Conservation (phyloP, 2,329 filamentous ascomycete genomes). For the Eutypa lata region DNA sequence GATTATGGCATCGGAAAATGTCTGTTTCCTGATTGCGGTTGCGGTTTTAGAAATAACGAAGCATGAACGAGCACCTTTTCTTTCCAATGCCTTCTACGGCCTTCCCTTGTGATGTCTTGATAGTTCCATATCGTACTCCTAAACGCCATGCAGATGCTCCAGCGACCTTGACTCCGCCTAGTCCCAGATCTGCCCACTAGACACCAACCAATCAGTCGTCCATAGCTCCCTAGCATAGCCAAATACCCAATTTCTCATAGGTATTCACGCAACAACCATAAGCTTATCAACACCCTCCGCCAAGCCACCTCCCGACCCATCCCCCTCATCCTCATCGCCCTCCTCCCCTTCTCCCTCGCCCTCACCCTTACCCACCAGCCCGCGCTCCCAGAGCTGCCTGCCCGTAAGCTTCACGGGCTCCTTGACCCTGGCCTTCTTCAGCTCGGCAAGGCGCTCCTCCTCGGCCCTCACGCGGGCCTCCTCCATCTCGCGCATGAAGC, state of each 20-base stretch:
- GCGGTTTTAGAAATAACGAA: neutral
- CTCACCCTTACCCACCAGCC: constrained; percentile 63
- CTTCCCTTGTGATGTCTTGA: neutral
- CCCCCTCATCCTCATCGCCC: constrained; percentile 57
- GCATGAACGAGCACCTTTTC: neutral
- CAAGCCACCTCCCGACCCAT: constrained; percentile 45
- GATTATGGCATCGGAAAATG: neutral
- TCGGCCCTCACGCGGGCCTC: constrained; percentile 65
- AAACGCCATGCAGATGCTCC: constrained; percentile 1
- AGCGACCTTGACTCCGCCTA: neutral
- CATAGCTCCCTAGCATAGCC: too few relatives aligned
- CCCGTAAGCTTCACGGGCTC: constrained; percentile 71
- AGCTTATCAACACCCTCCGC: constrained; percentile 66
- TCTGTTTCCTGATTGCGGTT: neutral
- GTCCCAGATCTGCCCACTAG: too few relatives aligned
- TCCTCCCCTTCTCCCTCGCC: constrained; percentile 66
- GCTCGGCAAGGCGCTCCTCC: constrained; percentile 77
- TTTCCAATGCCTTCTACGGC: neutral
- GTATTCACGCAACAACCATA: constrained; percentile 58
- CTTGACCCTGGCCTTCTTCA: constrained; percentile 74
- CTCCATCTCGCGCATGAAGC: constrained; percentile 76
- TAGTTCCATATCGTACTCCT: neutral
- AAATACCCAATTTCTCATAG: neutral
- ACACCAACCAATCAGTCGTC: too few relatives aligned
- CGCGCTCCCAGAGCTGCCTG: constrained; percentile 74